Base-by-base conservation (phyloP, 2,329 filamentous ascomycete genomes). In the Xylariaceae sp. region DNA sequence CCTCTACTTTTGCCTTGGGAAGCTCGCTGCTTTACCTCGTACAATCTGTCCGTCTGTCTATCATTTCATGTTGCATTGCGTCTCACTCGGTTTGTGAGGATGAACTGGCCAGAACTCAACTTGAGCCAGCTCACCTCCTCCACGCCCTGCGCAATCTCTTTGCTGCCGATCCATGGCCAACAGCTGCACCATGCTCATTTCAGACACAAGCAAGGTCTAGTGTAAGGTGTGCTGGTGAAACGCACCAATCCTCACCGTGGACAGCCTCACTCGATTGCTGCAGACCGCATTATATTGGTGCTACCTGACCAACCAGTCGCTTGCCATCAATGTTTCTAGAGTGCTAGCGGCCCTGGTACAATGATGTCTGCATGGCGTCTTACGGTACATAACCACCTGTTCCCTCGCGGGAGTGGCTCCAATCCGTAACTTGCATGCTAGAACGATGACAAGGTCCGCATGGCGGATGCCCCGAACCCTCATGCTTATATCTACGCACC, bases 181-280 rank as follows among this genome's bases (percentile, higher is more conserved):
- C 10, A 15, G 39, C 27, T 41, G 33, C 40, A 30, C 27, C 18
- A 33, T 36, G 53, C 50, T 49, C 47, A 40, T 51, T 39, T 35
- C 39, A 13, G 41, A 46, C 44, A 50, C 45, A 42, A 59, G 47
- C 58, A 63, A 52, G 49, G 56, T 59, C 57, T 54, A 41, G 44
- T 27, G 51, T 37, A 49, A 47, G 48, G 58, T 60, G 56, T 58
- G 59, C 60, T n/a, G 64, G 64, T 66, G 61, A 62, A 58, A 58
- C 50, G 35, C 50, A 54, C 58, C 61, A 63, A 65, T 63, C 60
- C 48, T 63, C 61, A 64, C 64, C 62, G 59, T 51, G 49, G 56
- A 50, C 56, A 57, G 55, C 47, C 50, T 64, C 42, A 53, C 52
- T 58, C 50, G 55, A 27, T 32, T 40, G 21, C 43, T 53, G 52